A percentile compares a stretch with the other conserved stretches of the same genome.
Conservation (phyloP, 2,329 filamentous ascomycete genomes). For the Fusarium sp. region DNA sequence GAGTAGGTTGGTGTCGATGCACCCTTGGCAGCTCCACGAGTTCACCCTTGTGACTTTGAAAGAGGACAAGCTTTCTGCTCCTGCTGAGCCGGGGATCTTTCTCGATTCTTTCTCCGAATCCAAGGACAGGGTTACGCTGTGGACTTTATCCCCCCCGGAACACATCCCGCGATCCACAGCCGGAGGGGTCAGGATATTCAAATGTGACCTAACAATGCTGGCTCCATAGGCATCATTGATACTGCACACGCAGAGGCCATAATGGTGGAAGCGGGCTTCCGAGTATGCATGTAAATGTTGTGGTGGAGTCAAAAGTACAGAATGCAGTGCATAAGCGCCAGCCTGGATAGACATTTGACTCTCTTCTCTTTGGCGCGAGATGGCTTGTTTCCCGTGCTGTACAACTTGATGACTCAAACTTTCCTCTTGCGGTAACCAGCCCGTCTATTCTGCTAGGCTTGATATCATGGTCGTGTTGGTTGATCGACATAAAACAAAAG, state of each 20-base stretch:
- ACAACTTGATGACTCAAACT: slow-evolving; percentile 27
- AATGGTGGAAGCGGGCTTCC: slow-evolving; percentile 3
- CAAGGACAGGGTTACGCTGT: slow-evolving; percentile 23
- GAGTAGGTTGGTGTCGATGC: slow-evolving; percentile 10
- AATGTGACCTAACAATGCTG: slow-evolving; percentile 16
- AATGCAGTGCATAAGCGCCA: slow-evolving; percentile 48
- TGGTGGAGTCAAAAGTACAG: slow-evolving; percentile 17
- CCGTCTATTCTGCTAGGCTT: slow-evolving; percentile 32
- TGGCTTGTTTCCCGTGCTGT: slow-evolving; percentile 34
- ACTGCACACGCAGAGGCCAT: slow-evolving; percentile 2
- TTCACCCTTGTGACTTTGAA: slow-evolving; percentile 18
- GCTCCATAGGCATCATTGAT: slow-evolving; percentile 3
- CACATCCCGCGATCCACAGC: slow-evolving; percentile 24
- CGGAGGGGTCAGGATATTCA: slow-evolving; percentile 8
- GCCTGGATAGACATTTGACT: slow-evolving; percentile 26
- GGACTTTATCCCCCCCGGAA: slow-evolving; percentile 24
- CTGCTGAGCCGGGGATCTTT: slow-evolving; percentile 28
- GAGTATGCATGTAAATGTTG: background rate
- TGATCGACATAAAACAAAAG: slow-evolving; percentile 24
- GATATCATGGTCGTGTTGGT: slow-evolving; percentile 29
- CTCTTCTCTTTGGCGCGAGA: slow-evolving; percentile 31
- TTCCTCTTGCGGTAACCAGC: slow-evolving; percentile 30
- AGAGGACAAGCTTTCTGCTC: slow-evolving; percentile 28
- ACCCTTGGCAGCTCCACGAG: slow-evolving; percentile 32
- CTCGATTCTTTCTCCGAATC: slow-evolving; percentile 39